Base-by-base conservation (phyloP, 352 stramenopile genomes). In the Phytophthora aleatoria region DNA sequence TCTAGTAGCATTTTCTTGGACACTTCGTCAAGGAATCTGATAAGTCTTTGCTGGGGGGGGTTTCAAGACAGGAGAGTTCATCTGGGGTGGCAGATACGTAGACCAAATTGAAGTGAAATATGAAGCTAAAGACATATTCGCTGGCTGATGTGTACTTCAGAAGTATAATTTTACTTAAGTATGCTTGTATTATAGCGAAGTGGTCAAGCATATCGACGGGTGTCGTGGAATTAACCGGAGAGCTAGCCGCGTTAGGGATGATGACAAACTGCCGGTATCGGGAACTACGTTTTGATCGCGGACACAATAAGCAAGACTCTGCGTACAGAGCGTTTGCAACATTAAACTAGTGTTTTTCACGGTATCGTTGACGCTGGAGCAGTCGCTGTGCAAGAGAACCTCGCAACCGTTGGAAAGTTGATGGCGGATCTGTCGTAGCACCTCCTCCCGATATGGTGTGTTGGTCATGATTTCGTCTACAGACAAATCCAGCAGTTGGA, bases 291-390 rank as follows among this genome's bases (percentile, higher is more conserved):
- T 63, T 58, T 90, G 81, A 41, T 81, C 70, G 9, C 57, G 68
- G 1, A 43, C 16, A 41, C 81, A 90, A 39, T 81, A 83, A 2
- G 72, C 48, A 8, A 90, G 57, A 54, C 74, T 88, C 43, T 77
- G 67, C 1, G 72, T 61, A 28, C 81, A 90, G 7, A 90, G 64
- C n/a, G 71, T 76, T 63, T 90, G 81, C 47, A 88, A 35, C 57
- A 76, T 71, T 36, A 87, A 48, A 16, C 70, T 73, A 11, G 64
- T 62, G 24, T 64, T 68, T 5, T 53, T 44, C 10, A 71, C 27
- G 0, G 15, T 50, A 3, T 41, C 58, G 1, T 52, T 50, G 9
- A 33, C 27, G 3, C 15, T 38, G 1, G 10, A 11, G 7, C 60
- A 62, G 20, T 68, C 57, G 31, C 50, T 73, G 44, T 58, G 51